These are phyloP conservation scores for Hemileccinum impolitum DNA, from an alignment of 768 basidiomycete genomes.

Conservation along the genomic window DNA sequence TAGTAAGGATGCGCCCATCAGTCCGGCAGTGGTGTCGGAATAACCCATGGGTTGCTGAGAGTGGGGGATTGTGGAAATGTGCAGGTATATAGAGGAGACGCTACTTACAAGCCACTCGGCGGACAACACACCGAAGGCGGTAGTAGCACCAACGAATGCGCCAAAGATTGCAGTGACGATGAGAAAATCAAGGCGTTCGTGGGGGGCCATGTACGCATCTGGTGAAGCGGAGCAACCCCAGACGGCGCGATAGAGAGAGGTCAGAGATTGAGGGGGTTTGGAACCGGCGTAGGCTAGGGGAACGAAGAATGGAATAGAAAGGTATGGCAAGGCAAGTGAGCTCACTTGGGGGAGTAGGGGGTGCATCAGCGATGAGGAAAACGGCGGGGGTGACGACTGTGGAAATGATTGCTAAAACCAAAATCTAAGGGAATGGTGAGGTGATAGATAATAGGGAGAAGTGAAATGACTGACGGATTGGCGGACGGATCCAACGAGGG, in stretches of 20 bases:
- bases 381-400: constrained; percentile 58
- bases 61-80: background rate
- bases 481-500: constrained; percentile 50
- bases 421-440: constrained; percentile 41
- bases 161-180: constrained; percentile 63
- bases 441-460: background rate
- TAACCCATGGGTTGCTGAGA: constrained; percentile 71
- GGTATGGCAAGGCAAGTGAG: background rate
- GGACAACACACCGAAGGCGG: constrained; percentile 62
- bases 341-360: constrained; percentile 79
- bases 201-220: constrained; percentile 55
- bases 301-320: background rate
- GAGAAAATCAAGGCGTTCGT: constrained; percentile 69
- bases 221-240: constrained; percentile 38
- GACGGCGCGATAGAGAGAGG: constrained; percentile 53
- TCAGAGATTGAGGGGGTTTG: constrained; percentile 50
- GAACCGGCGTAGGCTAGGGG: constrained; percentile 62
- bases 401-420: constrained; percentile 68
- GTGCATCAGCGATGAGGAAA: constrained; percentile 55
- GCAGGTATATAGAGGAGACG: background rate
- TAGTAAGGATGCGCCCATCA: constrained; percentile 67
- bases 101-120: constrained; percentile 62
- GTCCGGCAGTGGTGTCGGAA: constrained; percentile 57
- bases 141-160: constrained; percentile 59
- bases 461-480: constrained; percentile 49